Percentiles rank a stretch among this genome's conserved stretches.
Conservation (phyloP, 495 filamentous ascomycete species). For the Penicillium bovifimosum region DNA sequence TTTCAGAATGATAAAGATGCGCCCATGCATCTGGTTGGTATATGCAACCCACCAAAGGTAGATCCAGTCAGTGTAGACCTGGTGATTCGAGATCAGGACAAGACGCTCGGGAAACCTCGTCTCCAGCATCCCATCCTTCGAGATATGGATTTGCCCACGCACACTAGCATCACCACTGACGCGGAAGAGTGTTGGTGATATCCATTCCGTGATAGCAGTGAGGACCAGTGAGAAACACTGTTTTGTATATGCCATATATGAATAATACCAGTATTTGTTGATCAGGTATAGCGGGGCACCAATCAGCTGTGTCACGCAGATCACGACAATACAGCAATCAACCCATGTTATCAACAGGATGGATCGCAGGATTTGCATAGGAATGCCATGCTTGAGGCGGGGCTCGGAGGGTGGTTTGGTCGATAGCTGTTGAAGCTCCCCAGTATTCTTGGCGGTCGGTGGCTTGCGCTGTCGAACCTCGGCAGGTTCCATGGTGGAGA, state of each 20-base stretch:
- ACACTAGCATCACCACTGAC: constrained; percentile 59
- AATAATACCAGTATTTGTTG: constrained; percentile 54
- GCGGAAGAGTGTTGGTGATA: constrained; percentile 53
- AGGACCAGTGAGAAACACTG: constrained; percentile 57
- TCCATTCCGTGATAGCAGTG: constrained; percentile 57
- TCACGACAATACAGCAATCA: constrained; percentile 46
- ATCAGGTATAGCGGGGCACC: constrained; percentile 56
- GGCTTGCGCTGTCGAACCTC: constrained; percentile 42
- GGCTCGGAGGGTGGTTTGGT: constrained; percentile 29
- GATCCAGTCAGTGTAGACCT: constrained; percentile 68
- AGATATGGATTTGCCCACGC: constrained; percentile 50
- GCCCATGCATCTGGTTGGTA: constrained; percentile 59
- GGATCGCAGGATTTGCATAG: constrained; percentile 60
- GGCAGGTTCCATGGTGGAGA: constrained; percentile 32
- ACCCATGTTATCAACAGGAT: constrained; percentile 62
- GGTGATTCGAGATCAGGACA: constrained; percentile 62
- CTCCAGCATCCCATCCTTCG: constrained; percentile 49
- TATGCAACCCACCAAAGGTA: constrained; percentile 70
- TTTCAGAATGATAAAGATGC: constrained; percentile 65
- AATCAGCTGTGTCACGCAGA: constrained; percentile 50
- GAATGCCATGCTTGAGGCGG: constrained; percentile 60
- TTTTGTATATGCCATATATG: constrained; percentile 62
- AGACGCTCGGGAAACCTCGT: constrained; percentile 56
- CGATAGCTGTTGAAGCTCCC: constrained; percentile 20
- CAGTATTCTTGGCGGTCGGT: constrained; percentile 8